Evolutionary conservation across 495 filamentous ascomycete genomes (phyloP), one percentile per base, ranked within the genome.

Genomic region (Neurospora intermedia): DNA sequence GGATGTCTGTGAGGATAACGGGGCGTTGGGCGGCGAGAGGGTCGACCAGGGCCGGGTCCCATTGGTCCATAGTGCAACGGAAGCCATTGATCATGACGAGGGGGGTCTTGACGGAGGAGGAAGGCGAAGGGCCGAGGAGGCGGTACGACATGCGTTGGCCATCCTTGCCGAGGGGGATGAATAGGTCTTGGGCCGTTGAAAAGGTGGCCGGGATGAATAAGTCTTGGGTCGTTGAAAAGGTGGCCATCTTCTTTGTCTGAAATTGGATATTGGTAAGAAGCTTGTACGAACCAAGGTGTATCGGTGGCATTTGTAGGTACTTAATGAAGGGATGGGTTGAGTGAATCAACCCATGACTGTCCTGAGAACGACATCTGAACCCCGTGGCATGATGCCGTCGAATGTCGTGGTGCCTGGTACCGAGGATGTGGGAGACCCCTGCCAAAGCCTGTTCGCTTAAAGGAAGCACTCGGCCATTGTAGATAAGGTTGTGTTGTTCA

Each of bases 21-120:
- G 75, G 79, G 13, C 78, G 78, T 20, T 69, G 45, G 15, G 46
- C 54, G 31, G 79, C 76, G 35, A 80, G 74, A 18, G 69, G 41
- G 54, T 78, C 77, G 72, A 80, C 73, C 13, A 80, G 71, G 2
- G 77, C 75, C 9, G 79, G 79, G 43, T 80, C 79, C 79, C 79
- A 80, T 39, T 74, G 74, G 69, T 80, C 78, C 79, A 80, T 80
- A 41, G 78, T 80, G 15, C 73, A 62, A 6, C 81, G 69, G 74
- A 80, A 82, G 62, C 80, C 78, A 70, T 76, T 76, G 7, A 78
- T n/a, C 66, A 80, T 70, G 8, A 82, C 77, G 16, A 82, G 76
- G 7, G 81, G 81, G 35, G 76, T 75, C 45, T 75, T 78, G 10
- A 69, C 54, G 54, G 54, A 66, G 13, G 27, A 66, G 15, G 54